Base-by-base conservation (phyloP, 495 filamentous ascomycete species). In the Chaetomium cochliodes region DNA sequence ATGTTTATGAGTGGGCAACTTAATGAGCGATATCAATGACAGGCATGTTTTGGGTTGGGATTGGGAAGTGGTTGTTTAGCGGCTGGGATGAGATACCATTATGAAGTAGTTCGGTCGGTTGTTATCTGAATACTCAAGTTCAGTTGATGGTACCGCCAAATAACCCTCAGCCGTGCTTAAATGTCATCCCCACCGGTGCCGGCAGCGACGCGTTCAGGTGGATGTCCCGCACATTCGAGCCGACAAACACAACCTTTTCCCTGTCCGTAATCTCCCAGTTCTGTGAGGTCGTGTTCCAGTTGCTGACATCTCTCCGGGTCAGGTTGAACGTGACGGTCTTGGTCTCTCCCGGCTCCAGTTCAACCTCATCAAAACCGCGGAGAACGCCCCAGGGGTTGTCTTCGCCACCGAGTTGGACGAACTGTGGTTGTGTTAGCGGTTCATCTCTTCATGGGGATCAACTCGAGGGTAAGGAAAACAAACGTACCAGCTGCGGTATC, bases 1-100 rank as follows among this genome's bases (percentile, higher is more conserved):
- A 15, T 57, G 44, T 11, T 18, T 25, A 50, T 44, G 23, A 28
- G 54, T 16, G 41, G 13, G 42, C 22, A 41, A 20, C 30, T 41
- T 28, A 57, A 63, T 55, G 50, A 63, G 60, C 23, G 57, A 47
- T 47, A 59, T 47, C 13, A 44, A 46, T 47, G 23, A 20, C 13
- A 25, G 42, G 9, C 23, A 41, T 42, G 41, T 47, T 30, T 56
- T 28, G 30, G 53, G 28, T 41, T 39, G 53, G 53, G 53, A 56
- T 13, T 56, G 11, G n/a, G 3, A 41, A 23, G 53, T 25, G 15
- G 30, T 56, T 41, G 15, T 37, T 13, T 37, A 28, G 52, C 30
- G 28, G 5, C 18, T 50, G 49, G 15, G 49, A 37, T 37, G 33
- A 56, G 33, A 56, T 37, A 56, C 53, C 33, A 56, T 15, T 5